These are phyloP conservation scores for Penicillium sp. DNA, from an alignment of 2,329 filamentous ascomycete species.

Conservation along the genomic window DNA sequence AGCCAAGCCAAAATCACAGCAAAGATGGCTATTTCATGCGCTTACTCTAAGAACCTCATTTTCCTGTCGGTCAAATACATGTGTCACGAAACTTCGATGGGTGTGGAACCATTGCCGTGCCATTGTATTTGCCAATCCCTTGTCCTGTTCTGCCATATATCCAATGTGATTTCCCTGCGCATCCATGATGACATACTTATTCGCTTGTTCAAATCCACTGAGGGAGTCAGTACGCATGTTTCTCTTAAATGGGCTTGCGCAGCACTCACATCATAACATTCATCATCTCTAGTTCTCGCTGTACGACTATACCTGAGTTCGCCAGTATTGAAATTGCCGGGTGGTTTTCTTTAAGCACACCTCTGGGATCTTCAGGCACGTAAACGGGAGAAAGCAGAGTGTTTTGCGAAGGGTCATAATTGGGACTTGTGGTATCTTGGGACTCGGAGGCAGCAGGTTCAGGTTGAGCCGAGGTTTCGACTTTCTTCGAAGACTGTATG, in stretches of 20 bases:
- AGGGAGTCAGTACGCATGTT: conserved; percentile 3
- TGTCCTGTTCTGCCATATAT: conserved; percentile 63
- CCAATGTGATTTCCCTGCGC: conserved; percentile 61
- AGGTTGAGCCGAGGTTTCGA: conserved; percentile 3
- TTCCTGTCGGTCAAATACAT: conserved; percentile 61
- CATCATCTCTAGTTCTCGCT: conserved; percentile 64
- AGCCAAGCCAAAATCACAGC: conserved; percentile 2
- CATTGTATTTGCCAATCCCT: conserved; percentile 55
- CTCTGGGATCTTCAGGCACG: conserved; percentile 59
- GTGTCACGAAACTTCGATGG: conserved; percentile 62
- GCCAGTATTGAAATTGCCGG: conserved; percentile 57
- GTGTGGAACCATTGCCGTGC: conserved; percentile 60
- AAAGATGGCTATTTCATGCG: background rate
- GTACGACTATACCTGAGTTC: conserved; percentile 61
- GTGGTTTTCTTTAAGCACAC: conserved; percentile 56
- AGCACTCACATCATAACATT: conserved; percentile 55
- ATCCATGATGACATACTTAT: conserved; percentile 64
- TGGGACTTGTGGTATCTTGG: conserved; percentile 41
- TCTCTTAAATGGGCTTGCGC: background rate
- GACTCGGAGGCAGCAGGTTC: conserved; percentile 11
- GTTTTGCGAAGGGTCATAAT: conserved; percentile 42
- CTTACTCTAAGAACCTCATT: conserved; percentile 56
- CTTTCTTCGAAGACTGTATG: conserved; percentile 10
- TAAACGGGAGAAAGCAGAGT: conserved; percentile 58
- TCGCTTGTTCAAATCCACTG: conserved; percentile 63